Percentiles rank a stretch among this genome's conserved stretches.
These are phyloP conservation scores for Nemania sp. DNA, from an alignment of 2,329 filamentous ascomycete genomes.

Conservation along the genomic window DNA sequence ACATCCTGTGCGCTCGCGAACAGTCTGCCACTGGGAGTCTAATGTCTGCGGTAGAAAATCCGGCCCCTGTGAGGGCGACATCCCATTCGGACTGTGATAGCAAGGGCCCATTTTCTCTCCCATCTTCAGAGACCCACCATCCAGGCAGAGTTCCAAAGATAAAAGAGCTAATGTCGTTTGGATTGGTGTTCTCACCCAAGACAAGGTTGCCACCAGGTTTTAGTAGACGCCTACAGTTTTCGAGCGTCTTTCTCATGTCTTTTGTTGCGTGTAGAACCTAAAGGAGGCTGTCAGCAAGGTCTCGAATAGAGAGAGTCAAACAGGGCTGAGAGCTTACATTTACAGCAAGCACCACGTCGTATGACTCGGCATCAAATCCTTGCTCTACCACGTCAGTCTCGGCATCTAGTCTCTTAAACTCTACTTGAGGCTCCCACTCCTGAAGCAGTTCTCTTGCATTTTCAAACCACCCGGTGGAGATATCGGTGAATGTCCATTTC, in stretches of 20 bases:
- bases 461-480: constrained; percentile 16
- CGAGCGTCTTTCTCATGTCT: constrained; percentile 14
- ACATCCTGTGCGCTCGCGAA: constrained; percentile 5
- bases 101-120: constrained; percentile 16
- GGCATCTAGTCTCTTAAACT: constrained; percentile 13
- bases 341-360: constrained; percentile 20
- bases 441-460: constrained; percentile 5
- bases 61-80: constrained; percentile 7
- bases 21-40: constrained; percentile 7
- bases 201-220: constrained; percentile 12
- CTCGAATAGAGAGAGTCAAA: too few relatives aligned
- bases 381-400: constrained; percentile 17
- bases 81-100: constrained; percentile 24
- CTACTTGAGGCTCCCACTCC: constrained; percentile 12
- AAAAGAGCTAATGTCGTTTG: constrained; percentile 25
- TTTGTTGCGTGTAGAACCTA: constrained; percentile 20
- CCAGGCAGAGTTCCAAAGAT: constrained; percentile 18
- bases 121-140: constrained; percentile 28
- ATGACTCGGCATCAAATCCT: constrained; percentile 13
- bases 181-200: constrained; percentile 19
- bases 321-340: constrained; percentile 6
- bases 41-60: constrained; percentile 12
- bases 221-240: constrained; percentile 19
- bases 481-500: constrained; percentile 20
- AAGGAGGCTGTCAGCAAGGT: neutral